A percentile compares a stretch with the other conserved stretches of the same genome.
These are phyloP conservation scores for Aspergillus costaricaensis DNA, from an alignment of 2,329 filamentous ascomycete species.

Conservation along the genomic window DNA sequence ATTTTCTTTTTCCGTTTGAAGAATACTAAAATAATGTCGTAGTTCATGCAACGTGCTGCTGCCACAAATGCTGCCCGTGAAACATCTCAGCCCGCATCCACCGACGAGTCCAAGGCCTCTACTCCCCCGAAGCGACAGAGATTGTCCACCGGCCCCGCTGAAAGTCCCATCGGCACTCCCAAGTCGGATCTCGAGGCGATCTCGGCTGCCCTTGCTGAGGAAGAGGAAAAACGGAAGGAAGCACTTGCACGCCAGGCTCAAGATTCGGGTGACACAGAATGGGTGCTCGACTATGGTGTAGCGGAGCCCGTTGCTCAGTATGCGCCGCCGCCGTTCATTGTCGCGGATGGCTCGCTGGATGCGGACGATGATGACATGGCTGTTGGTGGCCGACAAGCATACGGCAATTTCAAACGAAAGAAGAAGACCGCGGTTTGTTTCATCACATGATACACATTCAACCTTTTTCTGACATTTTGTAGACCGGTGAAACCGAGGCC, in stretches of 20 bases:
- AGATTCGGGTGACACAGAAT: constrained; percentile 48
- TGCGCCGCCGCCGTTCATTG: constrained; percentile 30
- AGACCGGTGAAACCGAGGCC: constrained; percentile 12
- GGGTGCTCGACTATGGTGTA: constrained; percentile 41
- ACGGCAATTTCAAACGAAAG: constrained; percentile 43
- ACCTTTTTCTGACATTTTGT: constrained; percentile 10
- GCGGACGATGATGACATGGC: constrained; percentile 31
- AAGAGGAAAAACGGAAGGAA: constrained; percentile 44
- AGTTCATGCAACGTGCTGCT: constrained; percentile 90
- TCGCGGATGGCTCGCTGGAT: constrained; percentile 38
- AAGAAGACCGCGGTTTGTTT: constrained; percentile 28
- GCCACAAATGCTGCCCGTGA: constrained; percentile 54
- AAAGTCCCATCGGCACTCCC: constrained; percentile 24
- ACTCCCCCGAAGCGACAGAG: constrained; percentile 41
- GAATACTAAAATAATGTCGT: background rate
- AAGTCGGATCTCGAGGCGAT: constrained; percentile 43
- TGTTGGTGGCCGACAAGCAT: constrained; percentile 39
- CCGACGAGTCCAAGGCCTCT: constrained; percentile 42
- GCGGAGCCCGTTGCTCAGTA: constrained; percentile 17
- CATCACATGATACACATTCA: background rate
- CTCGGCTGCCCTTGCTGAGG: constrained; percentile 42
- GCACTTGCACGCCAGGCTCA: constrained; percentile 44
- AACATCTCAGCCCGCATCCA: constrained; percentile 49
- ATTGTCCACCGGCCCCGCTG: constrained; percentile 28
- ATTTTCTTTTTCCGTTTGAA: too few relatives aligned